Conservation (phyloP, 2,329 filamentous ascomycete species). For the Phialemoniopsis sp. region DNA sequence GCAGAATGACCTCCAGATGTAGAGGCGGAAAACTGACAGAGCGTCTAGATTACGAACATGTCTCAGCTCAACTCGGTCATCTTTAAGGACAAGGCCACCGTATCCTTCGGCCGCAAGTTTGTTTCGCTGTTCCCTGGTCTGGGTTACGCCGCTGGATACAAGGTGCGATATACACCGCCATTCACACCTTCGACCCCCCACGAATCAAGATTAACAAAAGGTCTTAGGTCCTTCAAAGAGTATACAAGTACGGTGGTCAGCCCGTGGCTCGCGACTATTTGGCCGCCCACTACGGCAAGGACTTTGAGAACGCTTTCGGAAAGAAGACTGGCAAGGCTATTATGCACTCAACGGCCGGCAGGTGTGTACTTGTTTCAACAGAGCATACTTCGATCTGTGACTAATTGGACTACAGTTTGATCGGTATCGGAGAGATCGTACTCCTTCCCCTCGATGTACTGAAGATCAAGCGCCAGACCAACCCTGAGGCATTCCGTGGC, state of each 20-base stretch:
- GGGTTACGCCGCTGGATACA: slow-evolving; percentile 96
- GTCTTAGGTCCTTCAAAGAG: slow-evolving; percentile 67
- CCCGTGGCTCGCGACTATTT: slow-evolving; percentile 92
- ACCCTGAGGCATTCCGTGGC: slow-evolving; percentile 95
- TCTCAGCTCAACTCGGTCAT: slow-evolving; percentile 82
- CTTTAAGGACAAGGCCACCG: slow-evolving; percentile 83
- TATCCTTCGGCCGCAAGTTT: slow-evolving; percentile 72
- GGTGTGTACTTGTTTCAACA: slow-evolving; percentile 38
- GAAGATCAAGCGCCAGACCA: slow-evolving; percentile 99
- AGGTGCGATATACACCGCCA: slow-evolving; percentile 40
- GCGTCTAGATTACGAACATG: slow-evolving; percentile 45
- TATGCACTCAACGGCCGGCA: slow-evolving; percentile 94
- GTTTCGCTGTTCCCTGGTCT: slow-evolving; percentile 94
- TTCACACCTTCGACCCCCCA: slow-evolving; percentile 14
- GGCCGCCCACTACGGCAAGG: slow-evolving; percentile 68
- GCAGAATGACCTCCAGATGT: not conserved
- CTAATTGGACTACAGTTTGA: slow-evolving; percentile 55
- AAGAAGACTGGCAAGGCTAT: slow-evolving; percentile 98
- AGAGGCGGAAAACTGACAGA: slow-evolving; percentile 14
- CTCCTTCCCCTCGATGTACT: slow-evolving; percentile 92
- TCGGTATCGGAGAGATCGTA: slow-evolving; percentile 96
- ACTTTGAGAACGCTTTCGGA: slow-evolving; percentile 87
- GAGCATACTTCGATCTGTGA: not conserved
- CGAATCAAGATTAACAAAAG: slow-evolving; percentile 10
- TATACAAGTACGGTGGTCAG: slow-evolving; percentile 99